Base-by-base conservation (phyloP, 1,139 yeast species). In the Candida pseudoviswanathii region DNA sequence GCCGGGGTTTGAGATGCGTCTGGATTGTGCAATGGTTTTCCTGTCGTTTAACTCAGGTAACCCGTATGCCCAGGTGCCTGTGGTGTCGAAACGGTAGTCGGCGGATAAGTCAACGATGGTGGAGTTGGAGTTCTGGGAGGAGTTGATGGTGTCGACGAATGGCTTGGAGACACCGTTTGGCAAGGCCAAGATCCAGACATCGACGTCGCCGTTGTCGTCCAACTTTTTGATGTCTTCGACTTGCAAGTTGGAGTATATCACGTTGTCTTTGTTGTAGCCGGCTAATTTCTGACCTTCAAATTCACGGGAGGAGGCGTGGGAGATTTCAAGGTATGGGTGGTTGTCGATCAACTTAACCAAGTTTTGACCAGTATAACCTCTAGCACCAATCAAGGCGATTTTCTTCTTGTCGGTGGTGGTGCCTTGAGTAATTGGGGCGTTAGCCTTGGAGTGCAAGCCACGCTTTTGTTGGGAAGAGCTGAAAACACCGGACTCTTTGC, bases 151-250 rank as follows among this genome's bases (percentile, higher is more conserved):
- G 38, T 89, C 91, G 38, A 94, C 98, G 72, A 94, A 92, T 49
- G 99, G 98, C 71, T 88, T 88, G 73, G 98, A 94, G 43, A 94
- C 97, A 48, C 97, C 97, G 66, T 94, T 94, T 55, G 99, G 99
- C 62, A 95, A 80, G 1, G 99, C 99, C 99, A 95, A 94, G 36
- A 95, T 96, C 99, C 99, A 94, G 51, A 92, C 86, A 62, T 95
- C 99, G 49, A 94, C 89, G 48, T 83, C 89, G 43, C 85, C 83
- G 42, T 82, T 75, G 58, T 83, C 80, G 69, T 92, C 99, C 55
- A 94, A 75, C 56, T 78, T 73, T 63, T 83, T 82, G 56, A 94
- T 87, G 62, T 94, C 98, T 64, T 91, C 97, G 44, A 85, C 81
- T 65, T 87, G 94, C 58, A 94, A 78, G 68, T 92, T 94, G 55